Base-by-base conservation (phyloP, 768 basidiomycete genomes). In the Scleroderma citrinum region DNA sequence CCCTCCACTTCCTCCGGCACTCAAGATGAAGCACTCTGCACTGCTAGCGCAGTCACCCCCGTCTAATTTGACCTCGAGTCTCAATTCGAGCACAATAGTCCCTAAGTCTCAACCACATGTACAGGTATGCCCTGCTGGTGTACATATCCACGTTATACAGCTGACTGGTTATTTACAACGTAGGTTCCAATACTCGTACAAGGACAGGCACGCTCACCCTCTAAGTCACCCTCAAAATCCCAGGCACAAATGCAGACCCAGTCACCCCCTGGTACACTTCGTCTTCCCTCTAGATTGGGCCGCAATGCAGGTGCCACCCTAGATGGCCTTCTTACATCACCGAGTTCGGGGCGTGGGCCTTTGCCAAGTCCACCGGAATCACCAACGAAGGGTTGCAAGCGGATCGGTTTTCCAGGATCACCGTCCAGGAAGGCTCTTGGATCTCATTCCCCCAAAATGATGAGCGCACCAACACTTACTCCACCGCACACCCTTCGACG, bases 301-400 rank as follows among this genome's bases (percentile, higher is more conserved):
- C 64, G 62, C 59, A 66, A 52, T 36, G 36, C 53, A 12, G 59
- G 61, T 8, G 61, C 61, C 17, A 55, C 54, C 6, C 60, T 51
- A 16, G 17, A 51, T 13, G 32, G 43, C 26, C 26, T 29, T 23
- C 17, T 34, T 36, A 23, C 49, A 6, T 37, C 52, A 5, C 37
- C 34, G 7, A 39, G 13, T 10, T 39, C 38, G 12, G 26, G 12
- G 29, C 10, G 23, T 30, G n/a, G 24, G 16, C 16, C 24, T 20
- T 53, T 66, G 21, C 64, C 64, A 2, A 68, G 66, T 36, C 64
- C 64, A 2, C 64, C 64, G 0, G 61, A 61, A 17, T 66, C 64
- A 13, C 64, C 64, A 1, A 60, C 59, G 0, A 65, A 50, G 21
- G 21, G 48, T 2, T 8, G 46, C 21, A 62, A 48, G 26, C 57